Evolutionary conservation across 2,329 filamentous ascomycete genomes (phyloP).

Genomic region (Gnomoniopsis sp.): DNA sequence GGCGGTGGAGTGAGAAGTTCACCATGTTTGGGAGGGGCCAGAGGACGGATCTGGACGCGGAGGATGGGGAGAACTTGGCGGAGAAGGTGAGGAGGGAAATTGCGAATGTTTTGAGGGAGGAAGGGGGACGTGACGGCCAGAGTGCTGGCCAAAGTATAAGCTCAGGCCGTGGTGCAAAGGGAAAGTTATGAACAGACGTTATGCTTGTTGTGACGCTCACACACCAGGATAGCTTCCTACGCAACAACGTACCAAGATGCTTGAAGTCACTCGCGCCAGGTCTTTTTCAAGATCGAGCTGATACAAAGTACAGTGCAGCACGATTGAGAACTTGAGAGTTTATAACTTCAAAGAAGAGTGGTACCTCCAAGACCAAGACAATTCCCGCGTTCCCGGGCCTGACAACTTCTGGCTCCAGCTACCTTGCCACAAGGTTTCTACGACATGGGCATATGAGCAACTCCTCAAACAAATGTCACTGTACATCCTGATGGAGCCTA

Average conservation of each 20-base stretch:
- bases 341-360: too few relatives aligned
- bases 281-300: slow-evolving; percentile 32
- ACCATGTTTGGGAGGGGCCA: slow-evolving; percentile 78
- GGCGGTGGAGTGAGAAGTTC: slow-evolving; percentile 60
- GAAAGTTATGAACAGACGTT: slow-evolving; percentile 32
- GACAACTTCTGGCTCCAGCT: too few relatives aligned
- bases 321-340: too few relatives aligned
- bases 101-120: slow-evolving; percentile 42
- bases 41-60: slow-evolving; percentile 72
- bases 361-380: too few relatives aligned
- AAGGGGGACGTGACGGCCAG: slow-evolving; percentile 26
- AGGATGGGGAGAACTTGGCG: slow-evolving; percentile 63
- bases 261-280: slow-evolving; percentile 7
- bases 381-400: too few relatives aligned
- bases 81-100: slow-evolving; percentile 49
- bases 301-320: too few relatives aligned
- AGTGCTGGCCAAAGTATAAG: neutral
- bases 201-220: neutral
- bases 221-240: neutral
- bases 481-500: neutral
- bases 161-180: slow-evolving; percentile 21
- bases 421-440: too few relatives aligned
- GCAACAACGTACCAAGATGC: too few relatives aligned
- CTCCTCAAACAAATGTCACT: neutral
- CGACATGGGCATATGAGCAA: too few relatives aligned